Conservation (phyloP, 805 yeast species). For the Teunomyces aglyptinius region DNA sequence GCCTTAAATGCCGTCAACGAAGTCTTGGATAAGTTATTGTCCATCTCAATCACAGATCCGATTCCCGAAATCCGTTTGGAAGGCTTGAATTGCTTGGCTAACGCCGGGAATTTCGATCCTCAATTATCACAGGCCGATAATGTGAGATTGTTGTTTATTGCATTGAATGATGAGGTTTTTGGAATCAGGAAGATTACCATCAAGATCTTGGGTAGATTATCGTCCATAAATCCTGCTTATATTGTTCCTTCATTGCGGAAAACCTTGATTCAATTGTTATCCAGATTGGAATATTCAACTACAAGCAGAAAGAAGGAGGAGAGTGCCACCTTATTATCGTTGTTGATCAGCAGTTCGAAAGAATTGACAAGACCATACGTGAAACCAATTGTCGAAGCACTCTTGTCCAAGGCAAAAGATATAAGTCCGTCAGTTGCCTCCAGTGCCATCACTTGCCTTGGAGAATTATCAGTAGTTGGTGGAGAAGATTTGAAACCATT, state of each 20-base stretch:
- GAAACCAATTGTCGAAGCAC: slow-evolving; percentile 82
- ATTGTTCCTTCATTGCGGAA: slow-evolving; percentile 91
- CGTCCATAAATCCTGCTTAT: slow-evolving; percentile 89
- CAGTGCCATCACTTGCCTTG: slow-evolving; percentile 80
- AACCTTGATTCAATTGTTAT: slow-evolving; percentile 77
- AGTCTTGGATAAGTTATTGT: slow-evolving; percentile 74
- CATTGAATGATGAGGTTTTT: slow-evolving; percentile 87
- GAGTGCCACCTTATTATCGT: slow-evolving; percentile 70
- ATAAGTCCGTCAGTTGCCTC: slow-evolving; percentile 79
- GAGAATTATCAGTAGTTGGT: slow-evolving; percentile 84
- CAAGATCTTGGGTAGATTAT: slow-evolving; percentile 76
- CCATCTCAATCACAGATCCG: slow-evolving; percentile 87
- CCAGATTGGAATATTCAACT: slow-evolving; percentile 80
- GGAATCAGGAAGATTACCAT: slow-evolving; percentile 78
- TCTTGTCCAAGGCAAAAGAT: slow-evolving; percentile 74
- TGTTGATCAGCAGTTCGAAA: slow-evolving; percentile 73
- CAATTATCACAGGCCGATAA: slow-evolving; percentile 94
- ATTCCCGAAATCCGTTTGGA: slow-evolving; percentile 80
- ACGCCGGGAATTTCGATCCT: slow-evolving; percentile 75
- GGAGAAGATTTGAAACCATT: slow-evolving; percentile 80
- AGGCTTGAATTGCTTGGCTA: slow-evolving; percentile 62
- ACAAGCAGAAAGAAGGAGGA: slow-evolving; percentile 78
- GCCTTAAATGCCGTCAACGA: slow-evolving; percentile 82
- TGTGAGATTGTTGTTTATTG: slow-evolving; percentile 78
- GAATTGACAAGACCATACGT: slow-evolving; percentile 88